Conservation (phyloP, 192 early-diverging fungal species). For the Phycomyces nitens region DNA sequence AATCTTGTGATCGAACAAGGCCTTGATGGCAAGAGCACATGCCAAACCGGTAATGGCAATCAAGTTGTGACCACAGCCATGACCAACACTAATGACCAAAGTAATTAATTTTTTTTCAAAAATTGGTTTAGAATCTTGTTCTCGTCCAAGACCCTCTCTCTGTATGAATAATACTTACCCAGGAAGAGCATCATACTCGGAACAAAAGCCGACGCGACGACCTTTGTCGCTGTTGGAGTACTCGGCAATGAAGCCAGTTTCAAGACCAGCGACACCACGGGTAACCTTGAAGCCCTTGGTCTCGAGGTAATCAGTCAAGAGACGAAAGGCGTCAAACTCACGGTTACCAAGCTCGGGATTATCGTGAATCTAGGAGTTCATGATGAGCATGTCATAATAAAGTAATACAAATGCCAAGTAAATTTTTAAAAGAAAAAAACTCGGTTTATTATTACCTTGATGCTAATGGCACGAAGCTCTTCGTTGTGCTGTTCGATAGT, state of each 20-base stretch:
- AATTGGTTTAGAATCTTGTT: too few species aligned
- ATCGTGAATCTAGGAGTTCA: constrained; percentile 46
- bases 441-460: constrained; percentile 31
- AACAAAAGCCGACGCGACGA: constrained; percentile 47
- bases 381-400: not conserved
- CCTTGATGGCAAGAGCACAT: constrained; percentile 48
- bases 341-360: constrained; percentile 54
- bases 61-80: constrained; percentile 67
- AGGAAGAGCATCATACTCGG: constrained; percentile 70
- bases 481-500: constrained; percentile 16
- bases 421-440: not conserved
- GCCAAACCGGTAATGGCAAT: constrained; percentile 65
- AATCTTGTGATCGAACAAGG: constrained; percentile 35
- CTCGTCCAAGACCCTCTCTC: too few species aligned
- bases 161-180: constrained; percentile 21
- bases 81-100: constrained; percentile 34
- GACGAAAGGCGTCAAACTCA: constrained; percentile 56
- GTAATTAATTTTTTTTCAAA: too few species aligned
- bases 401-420: too few species aligned
- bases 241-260: constrained; percentile 75
- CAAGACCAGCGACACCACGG: constrained; percentile 55
- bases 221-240: constrained; percentile 46
- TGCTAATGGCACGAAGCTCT: constrained; percentile 42
- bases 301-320: constrained; percentile 65
- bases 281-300: constrained; percentile 59